Evolutionary conservation across 305 asterid genomes (phyloP).

Genomic region (Withania somnifera): DNA sequence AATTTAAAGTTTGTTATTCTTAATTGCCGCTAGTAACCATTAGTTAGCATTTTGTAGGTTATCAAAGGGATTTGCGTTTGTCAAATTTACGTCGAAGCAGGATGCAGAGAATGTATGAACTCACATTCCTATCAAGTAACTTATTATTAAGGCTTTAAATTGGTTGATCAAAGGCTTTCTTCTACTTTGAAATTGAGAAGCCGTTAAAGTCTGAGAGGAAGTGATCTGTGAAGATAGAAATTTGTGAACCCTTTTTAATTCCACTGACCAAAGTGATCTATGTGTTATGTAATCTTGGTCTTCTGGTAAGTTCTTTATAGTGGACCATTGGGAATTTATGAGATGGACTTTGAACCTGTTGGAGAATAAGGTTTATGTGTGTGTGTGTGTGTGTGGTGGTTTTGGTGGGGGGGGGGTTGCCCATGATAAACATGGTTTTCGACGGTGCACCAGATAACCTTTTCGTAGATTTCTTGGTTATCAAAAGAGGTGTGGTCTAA

Average conservation of each 20-base stretch:
- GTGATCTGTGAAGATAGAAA: neutral
- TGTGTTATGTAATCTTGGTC: neutral
- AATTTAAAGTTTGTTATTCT: neutral
- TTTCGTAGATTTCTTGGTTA: neutral
- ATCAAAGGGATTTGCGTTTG: conserved; percentile 90
- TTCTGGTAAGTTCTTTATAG: neutral
- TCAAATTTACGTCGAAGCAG: conserved; percentile 76
- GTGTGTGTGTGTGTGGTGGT: too few species aligned
- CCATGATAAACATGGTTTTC: neutral
- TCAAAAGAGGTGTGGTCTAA: neutral
- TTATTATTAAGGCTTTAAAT: neutral
- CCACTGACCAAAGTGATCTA: neutral
- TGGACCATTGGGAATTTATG: neutral
- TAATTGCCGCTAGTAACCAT: conserved; percentile 2
- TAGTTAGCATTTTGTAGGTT: conserved; percentile 33
- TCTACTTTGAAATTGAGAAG: conserved; percentile 7
- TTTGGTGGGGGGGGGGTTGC: neutral
- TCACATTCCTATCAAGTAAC: neutral
- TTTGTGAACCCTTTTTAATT: neutral
- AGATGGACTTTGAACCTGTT: neutral
- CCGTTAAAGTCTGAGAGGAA: neutral
- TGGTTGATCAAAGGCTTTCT: neutral
- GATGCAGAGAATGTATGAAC: conserved; percentile 70
- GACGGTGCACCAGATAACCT: neutral
- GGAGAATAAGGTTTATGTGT: neutral